Base-by-base conservation (phyloP, 2,329 filamentous ascomycete species). In the Pseudogymnoascus pannorum region DNA sequence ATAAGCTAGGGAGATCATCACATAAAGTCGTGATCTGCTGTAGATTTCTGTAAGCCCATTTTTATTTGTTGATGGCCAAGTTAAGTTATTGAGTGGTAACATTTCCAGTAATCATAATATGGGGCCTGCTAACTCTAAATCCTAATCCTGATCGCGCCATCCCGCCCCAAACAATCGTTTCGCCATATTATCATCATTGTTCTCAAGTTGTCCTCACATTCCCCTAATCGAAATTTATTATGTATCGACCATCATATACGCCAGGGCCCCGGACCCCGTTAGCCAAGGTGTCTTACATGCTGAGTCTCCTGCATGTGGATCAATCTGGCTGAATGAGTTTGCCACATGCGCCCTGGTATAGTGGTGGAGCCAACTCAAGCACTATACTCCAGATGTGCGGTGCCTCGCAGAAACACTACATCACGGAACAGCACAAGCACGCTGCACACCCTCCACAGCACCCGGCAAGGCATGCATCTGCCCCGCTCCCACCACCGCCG, bases 351-450 rank as follows among this genome's bases (percentile, higher is more conserved):
- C 1, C 26, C 9, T 54, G 48, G 48, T 31, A 18, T 54, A n/a
- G 48, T 11, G n/a, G 24, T 18, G 14, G n/a, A 31, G n/a, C 24
- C 24, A 54, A 18, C 48, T 4, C 48, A 6, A 54, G 9, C 1
- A 14, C 6, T 18, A 12, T 18, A 31, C n/a, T 54, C 26, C 16
- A 5, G 5, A 29, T 14, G 18, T 54, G 24, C 26, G 16, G 9
- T 8, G 18, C 18, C 48, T 31, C 88, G 9, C 48, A 26, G 24
- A 54, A 31, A 31, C 24, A 26, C 48, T 54, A 54, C 48, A 54
- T 54, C 24, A 54, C 48, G 18, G 48, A 54, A 18, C 48, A 54
- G 24, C 48, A 54, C n/a, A 31, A 12, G 11, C 48, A 54, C 24
- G 48, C 48, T 12, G 24, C n/a, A n/a, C 48, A 54, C 8, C 48